Base-by-base conservation (phyloP, 2,329 filamentous ascomycete species). In the Fusarium ramigenum region DNA sequence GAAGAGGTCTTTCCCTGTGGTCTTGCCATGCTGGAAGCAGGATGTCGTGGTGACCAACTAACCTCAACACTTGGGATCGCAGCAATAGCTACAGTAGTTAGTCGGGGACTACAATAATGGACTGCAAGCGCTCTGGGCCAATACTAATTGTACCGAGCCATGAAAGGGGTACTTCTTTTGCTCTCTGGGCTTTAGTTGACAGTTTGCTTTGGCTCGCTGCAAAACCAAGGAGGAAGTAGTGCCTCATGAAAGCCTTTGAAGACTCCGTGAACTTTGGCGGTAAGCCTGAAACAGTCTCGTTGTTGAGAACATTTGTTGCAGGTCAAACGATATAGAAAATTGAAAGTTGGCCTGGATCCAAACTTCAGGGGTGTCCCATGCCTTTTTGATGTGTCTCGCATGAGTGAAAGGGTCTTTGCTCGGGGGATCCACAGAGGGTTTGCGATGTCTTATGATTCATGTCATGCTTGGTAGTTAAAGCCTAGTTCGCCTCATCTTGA, bases 311-410 rank as follows among this genome's bases (percentile, higher is more conserved):
- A 21, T 28, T 15, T 49, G 32, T 49, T 63, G n/a, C 47, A 44
- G 23, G 28, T 28, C 21, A 54, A 60, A 59, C 39, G 43, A 63
- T 30, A 57, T 42, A 42, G 46, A 23, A 15, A 54, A 49, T 39
- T 54, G 36, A 37, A 32, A 57, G 36, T 30, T 52, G 44, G 53
- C 39, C 61, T 58, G 40, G 30, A 46, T 28, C 32, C 25, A 49
- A 60, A 23, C 12, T 60, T 36, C 62, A 59, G 66, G 62, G 63
- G 46, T 69, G 44, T 61, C 34, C 65, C 72, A 69, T 74, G 59
- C 60, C 44, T 34, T 54, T 40, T 30, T n/a, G 50, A 36, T 62
- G 61, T 75, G 75, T 73, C 66, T 69, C 66, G 75, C 70, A 71
- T 74, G 47, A 58, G 39, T 59, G 39, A 57, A 40, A 64, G 66